Evolutionary conservation across 164 flowering plant species (phyloP), one percentile per base, ranked within the genome.

Genomic region (Kingdonia uniflora): DNA sequence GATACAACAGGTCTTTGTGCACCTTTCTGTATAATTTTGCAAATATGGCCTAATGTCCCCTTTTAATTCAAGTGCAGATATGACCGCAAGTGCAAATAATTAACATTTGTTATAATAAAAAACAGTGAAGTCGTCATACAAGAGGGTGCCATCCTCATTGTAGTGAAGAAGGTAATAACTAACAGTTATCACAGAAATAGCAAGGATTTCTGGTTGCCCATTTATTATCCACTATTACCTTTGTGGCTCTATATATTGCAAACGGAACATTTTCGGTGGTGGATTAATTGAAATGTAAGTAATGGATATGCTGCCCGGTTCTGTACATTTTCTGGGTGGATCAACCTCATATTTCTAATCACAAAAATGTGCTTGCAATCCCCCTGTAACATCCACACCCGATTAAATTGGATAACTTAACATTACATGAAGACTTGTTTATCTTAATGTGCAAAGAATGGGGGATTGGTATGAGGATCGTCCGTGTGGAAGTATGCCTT

Each of bases 131-230:
- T 69, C 75, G 35, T 46, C 26, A 62, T 79, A 79, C 22, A 77
- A 57, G 40, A 76, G 51, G 15, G 63, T 38, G 13, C 76, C 78
- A 64, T 73, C 72, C 43, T 62, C 64, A 5, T 55, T 42, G 48
- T 76, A 78, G 65, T 82, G 86, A 40, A 84, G 91, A 49, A 84
- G 80, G 64, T 64, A 75, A 64, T 79, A 88, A n/a, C n/a, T n/a
- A n/a, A 62, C 95, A 92, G 44, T 72, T n/a, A n/a, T 78, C 76
- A 58, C 96, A 88, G 59, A 86, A 88, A 61, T 88, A 88, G 58
- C 84, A 82, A 13, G 94, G 95, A 59, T 84, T 86, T 46, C 67
- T 73, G 19, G 22, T 42, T 0, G 96, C 84, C 90, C 86, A 79
- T 60, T 82, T 88, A 66, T 92, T 94, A 47, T 92, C 91, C 33